phyloP scores from a whole-genome alignment of 768 basidiomycete species.

The Coprinellus micaceus region DNA sequence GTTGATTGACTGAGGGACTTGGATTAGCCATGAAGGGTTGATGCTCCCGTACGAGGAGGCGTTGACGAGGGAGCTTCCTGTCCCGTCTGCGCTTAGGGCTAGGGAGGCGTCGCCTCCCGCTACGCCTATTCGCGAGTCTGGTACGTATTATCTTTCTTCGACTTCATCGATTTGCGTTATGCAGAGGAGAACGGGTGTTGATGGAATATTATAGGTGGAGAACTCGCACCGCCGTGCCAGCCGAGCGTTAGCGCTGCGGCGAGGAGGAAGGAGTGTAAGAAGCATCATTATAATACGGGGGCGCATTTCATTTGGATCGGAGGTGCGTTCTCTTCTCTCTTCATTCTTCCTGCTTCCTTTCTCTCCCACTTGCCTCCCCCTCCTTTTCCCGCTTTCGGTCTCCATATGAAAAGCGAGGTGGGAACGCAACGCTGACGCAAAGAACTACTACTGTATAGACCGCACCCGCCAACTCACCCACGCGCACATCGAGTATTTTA shows the following conservation, averaged over 20 bases:
- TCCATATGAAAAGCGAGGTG: no score
- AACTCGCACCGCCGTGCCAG: neutral
- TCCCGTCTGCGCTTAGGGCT: constrained; percentile 26
- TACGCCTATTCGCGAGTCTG: no score
- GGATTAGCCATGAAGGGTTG: constrained; percentile 93
- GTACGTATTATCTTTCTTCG: no score
- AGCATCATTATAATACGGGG: constrained; percentile 80
- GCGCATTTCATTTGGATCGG: constrained; percentile 98
- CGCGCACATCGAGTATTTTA: constrained; percentile 94
- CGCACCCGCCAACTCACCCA: constrained; percentile 88
- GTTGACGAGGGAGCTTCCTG: constrained; percentile 68
- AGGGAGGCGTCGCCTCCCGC: no score
- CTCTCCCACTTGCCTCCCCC: no score
- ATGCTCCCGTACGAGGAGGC: constrained; percentile 92
- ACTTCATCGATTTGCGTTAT: no score
- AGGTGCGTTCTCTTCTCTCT: no score
- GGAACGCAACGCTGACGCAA: no score
- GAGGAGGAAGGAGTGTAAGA: constrained; percentile 13
- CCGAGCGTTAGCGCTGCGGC: constrained; percentile 1
- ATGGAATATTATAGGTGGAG: neutral
- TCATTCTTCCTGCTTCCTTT: no score
- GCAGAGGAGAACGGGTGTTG: no score
- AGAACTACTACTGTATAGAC: no score
- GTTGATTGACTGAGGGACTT: neutral
- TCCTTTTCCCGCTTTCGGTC: no score